A percentile compares a stretch with the other conserved stretches of the same genome.
Conservation (phyloP, 306 rosid species). For the Vicia sativa region DNA sequence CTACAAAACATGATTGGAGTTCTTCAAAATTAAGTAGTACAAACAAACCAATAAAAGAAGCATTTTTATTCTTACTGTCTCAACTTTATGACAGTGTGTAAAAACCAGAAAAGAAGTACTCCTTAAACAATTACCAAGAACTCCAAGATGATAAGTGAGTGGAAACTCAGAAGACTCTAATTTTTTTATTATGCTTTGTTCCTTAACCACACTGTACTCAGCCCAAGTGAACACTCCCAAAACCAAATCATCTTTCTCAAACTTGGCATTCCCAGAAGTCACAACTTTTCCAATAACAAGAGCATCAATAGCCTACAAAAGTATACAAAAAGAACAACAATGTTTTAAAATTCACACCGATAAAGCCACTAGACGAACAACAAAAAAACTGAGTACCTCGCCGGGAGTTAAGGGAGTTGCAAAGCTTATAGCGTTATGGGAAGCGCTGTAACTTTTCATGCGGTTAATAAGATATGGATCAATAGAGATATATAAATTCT, state of each 20-base stretch:
- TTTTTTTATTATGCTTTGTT: slow-evolving; percentile 52
- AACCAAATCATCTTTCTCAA: slow-evolving; percentile 69
- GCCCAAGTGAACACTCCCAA: slow-evolving; percentile 72
- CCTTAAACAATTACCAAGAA: slow-evolving; percentile 46
- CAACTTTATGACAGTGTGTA: too few species aligned
- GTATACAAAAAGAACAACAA: not conserved
- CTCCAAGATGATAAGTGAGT: slow-evolving; percentile 59
- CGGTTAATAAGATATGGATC: slow-evolving; percentile 71
- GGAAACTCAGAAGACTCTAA: slow-evolving; percentile 65
- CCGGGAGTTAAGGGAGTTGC: slow-evolving; percentile 48
- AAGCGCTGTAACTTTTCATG: slow-evolving; percentile 38
- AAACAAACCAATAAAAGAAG: too few species aligned
- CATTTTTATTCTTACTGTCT: too few species aligned
- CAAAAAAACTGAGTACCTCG: slow-evolving; percentile 44
- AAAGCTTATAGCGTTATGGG: slow-evolving; percentile 42
- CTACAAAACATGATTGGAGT: slow-evolving; percentile 28
- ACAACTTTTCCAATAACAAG: slow-evolving; percentile 61
- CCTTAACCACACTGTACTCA: slow-evolving; percentile 61
- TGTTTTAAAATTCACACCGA: not conserved
- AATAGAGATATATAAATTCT: slow-evolving; percentile 62
- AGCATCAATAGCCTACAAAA: slow-evolving; percentile 56
- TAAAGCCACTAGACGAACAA: not conserved
- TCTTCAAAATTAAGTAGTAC: not conserved
- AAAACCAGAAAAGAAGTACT: not conserved
- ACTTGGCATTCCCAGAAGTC: slow-evolving; percentile 58